A percentile compares a stretch with the other conserved stretches of the same genome.
Conservation (phyloP, 352 stramenopile genomes). For the Plasmopara viticola region DNA sequence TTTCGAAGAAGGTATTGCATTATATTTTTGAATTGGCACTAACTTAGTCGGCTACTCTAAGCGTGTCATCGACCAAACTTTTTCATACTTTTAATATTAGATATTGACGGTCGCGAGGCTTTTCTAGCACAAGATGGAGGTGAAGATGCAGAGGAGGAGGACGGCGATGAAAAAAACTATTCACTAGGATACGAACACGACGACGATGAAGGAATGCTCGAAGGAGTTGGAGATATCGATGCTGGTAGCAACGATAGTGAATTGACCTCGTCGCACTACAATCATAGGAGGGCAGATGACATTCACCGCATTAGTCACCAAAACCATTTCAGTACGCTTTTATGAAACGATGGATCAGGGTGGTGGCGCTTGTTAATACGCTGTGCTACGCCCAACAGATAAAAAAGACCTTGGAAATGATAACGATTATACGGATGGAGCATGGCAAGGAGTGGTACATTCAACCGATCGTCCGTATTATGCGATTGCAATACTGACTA, state of each 20-base stretch:
- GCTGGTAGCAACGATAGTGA: constrained; percentile 13
- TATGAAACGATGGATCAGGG: background rate
- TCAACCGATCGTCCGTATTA: background rate
- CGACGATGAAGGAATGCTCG: constrained; percentile 16
- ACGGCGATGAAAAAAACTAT: constrained; percentile 23
- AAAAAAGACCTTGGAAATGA: constrained; percentile 15
- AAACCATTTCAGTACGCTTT: constrained; percentile 39
- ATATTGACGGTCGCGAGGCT: constrained; percentile 10
- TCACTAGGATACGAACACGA: constrained; percentile 17
- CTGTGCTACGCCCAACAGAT: constrained; percentile 13
- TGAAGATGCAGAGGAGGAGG: constrained; percentile 24
- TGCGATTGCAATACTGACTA: background rate
- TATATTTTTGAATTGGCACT: background rate
- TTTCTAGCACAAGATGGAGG: constrained; percentile 17
- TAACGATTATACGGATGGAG: constrained; percentile 46
- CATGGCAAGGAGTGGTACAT: constrained; percentile 58
- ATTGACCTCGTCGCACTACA: constrained; percentile 23
- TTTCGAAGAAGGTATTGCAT: constrained; percentile 45
- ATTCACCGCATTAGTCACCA: constrained; percentile 47
- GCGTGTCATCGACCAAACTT: background rate
- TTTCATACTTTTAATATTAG: constrained; percentile 1
- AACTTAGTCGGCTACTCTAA: background rate
- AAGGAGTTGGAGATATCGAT: constrained; percentile 14
- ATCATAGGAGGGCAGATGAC: constrained; percentile 15
- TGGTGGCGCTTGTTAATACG: background rate